Base-by-base conservation (phyloP, 2,329 filamentous ascomycete species). In the Didymella arachidicola region DNA sequence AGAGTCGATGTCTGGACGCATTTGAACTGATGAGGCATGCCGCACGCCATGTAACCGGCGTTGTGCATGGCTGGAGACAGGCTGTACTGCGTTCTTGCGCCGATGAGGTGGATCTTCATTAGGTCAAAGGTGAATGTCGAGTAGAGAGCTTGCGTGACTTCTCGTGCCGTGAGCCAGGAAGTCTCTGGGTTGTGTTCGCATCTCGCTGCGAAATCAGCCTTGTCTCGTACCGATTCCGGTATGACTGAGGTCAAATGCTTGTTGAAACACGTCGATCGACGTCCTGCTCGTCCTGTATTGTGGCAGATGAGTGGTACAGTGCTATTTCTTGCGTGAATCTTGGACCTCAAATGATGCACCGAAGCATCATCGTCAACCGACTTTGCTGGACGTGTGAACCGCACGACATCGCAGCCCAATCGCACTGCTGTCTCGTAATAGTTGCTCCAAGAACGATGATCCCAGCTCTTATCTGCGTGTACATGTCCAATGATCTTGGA, bases 11-110 rank as follows among this genome's bases (percentile, higher is more conserved):
- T 87, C 48, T 90, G 88, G 56, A 86, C 82, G 1, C 86, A 86
- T n/a, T 80, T 77, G 70, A 91, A 92, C 6, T 81, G 75, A 65
- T 93, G 90, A 0, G 86, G 87, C 72, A 93, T 86, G 0, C 89
- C 90, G 63, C 86, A 86, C 25, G 83, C 84, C 51, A 82, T 80
- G 57, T 90, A 86, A 0, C 89, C 90, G 6, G 87, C 82, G 53
- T 87, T 90, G 72, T 93, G 90, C 89, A 93, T 93, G 7, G 88
- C 87, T 1, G 90, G 90, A 0, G 90, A 92, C 55, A 93, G 74
- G 71, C 88, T 92, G 77, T 90, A 91, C 48, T 83, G 85, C 10
- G 90, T 86, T 54, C 88, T 88, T 53, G 85, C 87, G n/a, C 90
- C 90, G 49, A 92, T 85, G 32, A 93, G 88, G 65, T 89, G 90